Base-by-base conservation (phyloP, 257 asterid species). In the Solanum okadae region DNA sequence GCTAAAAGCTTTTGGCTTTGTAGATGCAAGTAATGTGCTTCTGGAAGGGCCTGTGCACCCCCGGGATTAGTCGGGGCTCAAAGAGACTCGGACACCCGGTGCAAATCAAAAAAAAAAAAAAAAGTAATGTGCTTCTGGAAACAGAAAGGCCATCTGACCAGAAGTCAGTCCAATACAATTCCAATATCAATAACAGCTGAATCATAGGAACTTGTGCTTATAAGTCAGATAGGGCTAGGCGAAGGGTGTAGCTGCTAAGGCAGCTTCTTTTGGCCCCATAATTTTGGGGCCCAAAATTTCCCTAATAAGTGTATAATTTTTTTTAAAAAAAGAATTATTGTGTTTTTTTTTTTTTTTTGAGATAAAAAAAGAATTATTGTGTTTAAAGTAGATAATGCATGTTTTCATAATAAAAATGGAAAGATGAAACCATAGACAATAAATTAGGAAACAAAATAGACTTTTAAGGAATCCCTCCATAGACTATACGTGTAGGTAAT, bases 91-190 rank as follows among this genome's bases (percentile, higher is more conserved):
- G n/a, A n/a, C n/a, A n/a, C n/a, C n/a, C n/a, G n/a, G n/a, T n/a
- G n/a, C n/a, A n/a, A n/a, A n/a, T n/a, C n/a, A n/a, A n/a, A n/a
- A n/a, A n/a, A n/a, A n/a, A n/a, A n/a, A n/a, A n/a, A n/a, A n/a
- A n/a, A 81, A 29, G 85, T 49, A 81, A 49, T 29, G 70, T 82
- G 42, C 42, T 29, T 27, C 40, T 81, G 68, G 68, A 81, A 46
- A 10, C 86, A 46, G 27, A 18, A 49, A 82, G 70, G 70, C 67
- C 5, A 49, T 82, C 86, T 82, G 70, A 82, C 44, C 40, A 82
- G 42, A 82, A 82, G 42, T 31, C 29, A 29, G 70, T 82, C 70
- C 70, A 82, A 29, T 29, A 49, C 38, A 42, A 42, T 29, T 82
- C 86, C 86, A 46, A 18, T 33, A 82, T 46, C 85, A 49, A 49